Evolutionary conservation across 2,329 filamentous ascomycete species (phyloP), one percentile per base, ranked within the genome.

Genomic region (Penicillium sp.): DNA sequence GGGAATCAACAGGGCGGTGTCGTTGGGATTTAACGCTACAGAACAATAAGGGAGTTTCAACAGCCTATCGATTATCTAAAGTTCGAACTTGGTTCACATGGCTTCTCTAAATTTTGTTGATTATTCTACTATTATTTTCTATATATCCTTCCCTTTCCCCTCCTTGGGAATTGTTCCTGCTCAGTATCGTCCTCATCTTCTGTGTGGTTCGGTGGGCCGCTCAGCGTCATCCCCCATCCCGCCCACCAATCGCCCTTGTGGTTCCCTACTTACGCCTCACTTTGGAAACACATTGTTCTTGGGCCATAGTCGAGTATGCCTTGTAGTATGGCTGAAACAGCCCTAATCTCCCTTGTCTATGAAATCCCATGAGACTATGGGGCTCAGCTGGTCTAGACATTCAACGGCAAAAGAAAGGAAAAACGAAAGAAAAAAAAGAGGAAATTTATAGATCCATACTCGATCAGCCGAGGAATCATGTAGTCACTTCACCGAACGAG

Each of bases 151-250:
- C 29, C 23, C 47, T 19, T 23, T 37, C 19, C 29, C 46, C 29
- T 23, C 31, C 21, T 49, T 4, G 31, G 7, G 42, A 46, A 43
- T 47, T 53, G 42, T 46, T 33, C 42, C 35, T 49, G 49, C 14
- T 46, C 47, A 42, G 14, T 37, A 49, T 35, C 46, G 43, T 25
- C 46, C 43, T 51, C 51, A 44, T 61, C 62, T 70, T 72, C 67
- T 71, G 67, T 74, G 71, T 74, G 72, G 72, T 72, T 75, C 72
- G 68, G 72, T 74, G 72, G 72, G 71, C 71, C 71, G 55, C 60
- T 63, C 65, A 67, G 68, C 70, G 70, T 73, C 70, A 74, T 72
- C 71, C 69, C 62, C 67, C 71, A 69, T 70, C 69, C 66, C 63
- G 60, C 60, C 68, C 68, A 60, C 71, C 71, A 72, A 72, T 72